Percentiles rank a stretch among this genome's conserved stretches.
Evolutionary conservation across 768 basidiomycete species (phyloP).

Genomic region (Sarcodon sp.): DNA sequence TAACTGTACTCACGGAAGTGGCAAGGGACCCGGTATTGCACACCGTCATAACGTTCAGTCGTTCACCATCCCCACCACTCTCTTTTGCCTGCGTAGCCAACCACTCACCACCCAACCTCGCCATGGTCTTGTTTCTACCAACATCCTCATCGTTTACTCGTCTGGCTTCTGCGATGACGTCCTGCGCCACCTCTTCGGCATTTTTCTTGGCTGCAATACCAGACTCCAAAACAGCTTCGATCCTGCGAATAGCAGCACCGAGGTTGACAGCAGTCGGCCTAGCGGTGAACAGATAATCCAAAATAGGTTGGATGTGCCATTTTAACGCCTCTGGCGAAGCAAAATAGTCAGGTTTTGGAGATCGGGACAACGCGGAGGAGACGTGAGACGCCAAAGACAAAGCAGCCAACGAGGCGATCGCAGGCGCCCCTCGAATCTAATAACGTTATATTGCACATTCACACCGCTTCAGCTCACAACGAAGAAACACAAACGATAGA

Average conservation of each 20-base stretch:
- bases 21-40: constrained; percentile 97
- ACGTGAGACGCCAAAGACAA: constrained; percentile 63
- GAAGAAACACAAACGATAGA: not conserved
- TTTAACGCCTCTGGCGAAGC: constrained; percentile 37
- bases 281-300: constrained; percentile 70
- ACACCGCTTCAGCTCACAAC: too few species aligned
- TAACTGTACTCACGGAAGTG: constrained; percentile 53
- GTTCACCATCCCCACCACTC: constrained; percentile 25
- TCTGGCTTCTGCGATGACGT: constrained; percentile 58
- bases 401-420: constrained; percentile 86
- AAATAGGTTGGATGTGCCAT: constrained; percentile 39
- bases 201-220: constrained; percentile 25
- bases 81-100: constrained; percentile 38
- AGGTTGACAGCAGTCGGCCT: constrained; percentile 98
- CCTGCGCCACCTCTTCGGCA: constrained; percentile 30
- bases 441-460: not conserved
- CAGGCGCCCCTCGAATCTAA: constrained; percentile 85
- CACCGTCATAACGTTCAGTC: constrained; percentile 78
- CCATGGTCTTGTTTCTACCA: constrained; percentile 77
- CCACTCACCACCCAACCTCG: constrained; percentile 81
- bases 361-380: constrained; percentile 32
- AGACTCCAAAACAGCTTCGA: constrained; percentile 35
- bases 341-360: constrained; percentile 41
- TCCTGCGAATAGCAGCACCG: constrained; percentile 68
- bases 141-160: constrained; percentile 81